These are phyloP conservation scores for Jimgerdemannia flammicorona DNA, from an alignment of 192 early-diverging fungal genomes.

Conservation along the genomic window DNA sequence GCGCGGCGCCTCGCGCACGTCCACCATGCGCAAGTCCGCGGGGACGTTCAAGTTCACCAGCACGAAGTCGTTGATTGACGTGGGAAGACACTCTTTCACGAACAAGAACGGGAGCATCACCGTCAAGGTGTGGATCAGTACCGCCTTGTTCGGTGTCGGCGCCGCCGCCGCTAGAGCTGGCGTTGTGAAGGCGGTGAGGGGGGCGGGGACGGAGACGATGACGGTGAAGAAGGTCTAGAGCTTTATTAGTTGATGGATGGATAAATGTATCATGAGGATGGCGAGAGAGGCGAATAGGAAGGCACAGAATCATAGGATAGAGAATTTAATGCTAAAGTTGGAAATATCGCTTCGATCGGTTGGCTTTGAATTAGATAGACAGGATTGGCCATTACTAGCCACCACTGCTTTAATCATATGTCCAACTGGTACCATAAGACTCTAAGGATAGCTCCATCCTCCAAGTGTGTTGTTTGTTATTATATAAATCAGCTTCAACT, in stretches of 20 bases:
- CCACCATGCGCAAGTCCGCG: constrained; percentile 28
- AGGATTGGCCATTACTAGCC: no score
- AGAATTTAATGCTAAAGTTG: no score
- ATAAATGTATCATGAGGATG: neutral
- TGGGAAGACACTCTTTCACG: constrained; percentile 34
- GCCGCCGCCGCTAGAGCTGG: neutral
- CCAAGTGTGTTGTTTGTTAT: no score
- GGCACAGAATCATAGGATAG: no score
- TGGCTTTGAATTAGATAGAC: no score
- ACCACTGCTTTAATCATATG: no score
- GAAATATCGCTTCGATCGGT: no score
- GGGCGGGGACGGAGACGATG: neutral
- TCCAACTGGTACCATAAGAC: no score
- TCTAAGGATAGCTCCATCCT: no score
- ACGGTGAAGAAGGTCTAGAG: neutral
- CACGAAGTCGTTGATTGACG: constrained; percentile 31
- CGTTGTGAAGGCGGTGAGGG: neutral
- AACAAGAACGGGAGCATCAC: constrained; percentile 38
- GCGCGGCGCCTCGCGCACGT: constrained; percentile 31
- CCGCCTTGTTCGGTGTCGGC: constrained; percentile 29
- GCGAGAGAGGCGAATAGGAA: no score
- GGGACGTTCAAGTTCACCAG: constrained; percentile 40
- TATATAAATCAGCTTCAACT: no score
- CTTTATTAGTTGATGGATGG: no score
- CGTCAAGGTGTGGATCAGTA: constrained; percentile 37